These are phyloP conservation scores for Trichosporon inkin DNA, from an alignment of 1,284 basidiomycete genomes.

Conservation along the genomic window DNA sequence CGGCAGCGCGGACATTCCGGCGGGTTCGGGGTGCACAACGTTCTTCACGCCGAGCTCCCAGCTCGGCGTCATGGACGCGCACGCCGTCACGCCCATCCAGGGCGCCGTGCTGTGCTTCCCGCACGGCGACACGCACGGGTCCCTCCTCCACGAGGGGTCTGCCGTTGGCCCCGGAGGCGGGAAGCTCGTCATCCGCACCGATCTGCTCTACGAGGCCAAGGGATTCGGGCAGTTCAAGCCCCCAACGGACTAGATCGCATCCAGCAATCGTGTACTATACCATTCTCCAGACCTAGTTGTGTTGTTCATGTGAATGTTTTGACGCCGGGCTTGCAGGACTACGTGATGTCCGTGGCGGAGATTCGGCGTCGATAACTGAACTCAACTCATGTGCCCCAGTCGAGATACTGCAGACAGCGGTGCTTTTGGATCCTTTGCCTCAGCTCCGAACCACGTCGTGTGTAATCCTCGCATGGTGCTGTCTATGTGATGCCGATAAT, in stretches of 20 bases:
- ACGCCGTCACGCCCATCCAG: conserved; percentile 54
- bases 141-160: conserved; percentile 50
- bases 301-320: neutral
- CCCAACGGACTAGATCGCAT: conserved; percentile 13
- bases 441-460: no score
- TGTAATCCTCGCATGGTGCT: no score
- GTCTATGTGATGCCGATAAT: no score
- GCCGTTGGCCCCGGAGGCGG: conserved; percentile 46
- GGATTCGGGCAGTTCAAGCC: conserved; percentile 49
- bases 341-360: no score
- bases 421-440: no score
- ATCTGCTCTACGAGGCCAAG: conserved; percentile 50
- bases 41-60: conserved; percentile 56
- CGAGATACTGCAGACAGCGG: no score
- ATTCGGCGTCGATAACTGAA: no score
- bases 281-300: neutral
- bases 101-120: conserved; percentile 58
- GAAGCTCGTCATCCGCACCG: conserved; percentile 51
- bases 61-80: conserved; percentile 54
- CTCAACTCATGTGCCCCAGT: no score
- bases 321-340: no score
- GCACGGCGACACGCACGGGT: conserved; percentile 50
- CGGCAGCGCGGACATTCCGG: conserved; percentile 41
- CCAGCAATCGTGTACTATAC: neutral
- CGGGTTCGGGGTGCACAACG: conserved; percentile 55